Base-by-base conservation (phyloP, 108 stramenopile species). In the Nitzschia palea region DNA sequence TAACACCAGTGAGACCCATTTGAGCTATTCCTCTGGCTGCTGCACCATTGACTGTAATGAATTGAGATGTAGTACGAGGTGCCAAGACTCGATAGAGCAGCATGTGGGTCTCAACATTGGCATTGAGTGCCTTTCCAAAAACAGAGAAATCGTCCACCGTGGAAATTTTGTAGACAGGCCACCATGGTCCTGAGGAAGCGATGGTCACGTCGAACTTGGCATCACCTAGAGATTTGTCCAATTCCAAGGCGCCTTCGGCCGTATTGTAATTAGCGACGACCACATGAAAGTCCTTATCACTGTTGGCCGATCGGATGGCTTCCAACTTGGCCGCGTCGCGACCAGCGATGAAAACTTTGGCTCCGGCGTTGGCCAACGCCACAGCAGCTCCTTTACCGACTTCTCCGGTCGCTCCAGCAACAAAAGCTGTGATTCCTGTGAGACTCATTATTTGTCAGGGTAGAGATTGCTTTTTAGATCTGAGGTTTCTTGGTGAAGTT, bases 371-470 rank as follows among this genome's bases (percentile, higher is more conserved):
- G 14, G 23, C 25, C 44, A 63, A 27, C 6, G 62, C 62, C 14
- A 17, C 10, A 17, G 44, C 62, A 26, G 62, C 62, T 51, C 62
- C 62, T 10, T 18, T 6, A 8, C 62, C 62, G 9, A 63, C 62
- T 51, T 63, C 62, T 10, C 62, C 62, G 9, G 62, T 63, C 6
- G 62, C 62, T 9, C 62, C 62, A 10, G 62, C 62, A 9, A 63
- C 62, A 10, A 63, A 63, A 12, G 29, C 29, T 26, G 8, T 31
- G 4, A 31, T 33, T 31, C 56, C 56, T 6, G 50, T n/a, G 50
- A 51, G 50, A 51, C 14, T 8, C 37, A 40, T 40, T 10, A 40
- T 14, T 40, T 40, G n/a, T n/a, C n/a, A n/a, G n/a, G n/a, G n/a
- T n/a, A n/a, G n/a, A n/a, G n/a, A n/a, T n/a, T n/a, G n/a, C n/a